Conservation (phyloP, 176 grass and related monocot genomes). For the Poa pratensis region DNA sequence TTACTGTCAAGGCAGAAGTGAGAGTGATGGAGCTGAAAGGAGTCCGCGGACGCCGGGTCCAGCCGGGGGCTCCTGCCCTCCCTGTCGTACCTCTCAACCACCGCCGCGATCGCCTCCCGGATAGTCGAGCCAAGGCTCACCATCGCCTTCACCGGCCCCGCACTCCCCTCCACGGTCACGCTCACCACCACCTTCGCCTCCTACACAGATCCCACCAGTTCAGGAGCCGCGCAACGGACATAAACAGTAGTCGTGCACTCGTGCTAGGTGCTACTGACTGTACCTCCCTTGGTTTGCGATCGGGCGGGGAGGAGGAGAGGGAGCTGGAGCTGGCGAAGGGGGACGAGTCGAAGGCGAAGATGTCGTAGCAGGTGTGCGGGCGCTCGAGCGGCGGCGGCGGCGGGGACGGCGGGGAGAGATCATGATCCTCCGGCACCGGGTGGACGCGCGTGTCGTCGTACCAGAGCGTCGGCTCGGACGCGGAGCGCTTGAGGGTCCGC, state of each 20-base stretch:
- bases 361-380: conserved; percentile 49
- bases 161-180: conserved; percentile 86
- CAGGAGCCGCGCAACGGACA: background rate
- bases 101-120: conserved; percentile 64
- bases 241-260: background rate
- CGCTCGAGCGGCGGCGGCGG: conserved; percentile 39
- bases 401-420: conserved; percentile 7
- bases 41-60: conserved; percentile 24
- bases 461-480: conserved; percentile 52
- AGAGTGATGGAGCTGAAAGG: conserved; percentile 84
- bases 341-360: conserved; percentile 34
- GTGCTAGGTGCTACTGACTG: background rate
- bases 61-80: conserved; percentile 76
- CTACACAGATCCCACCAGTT: conserved; percentile 23
- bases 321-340: conserved; percentile 22
- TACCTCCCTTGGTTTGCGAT: background rate
- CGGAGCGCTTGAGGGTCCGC: conserved; percentile 31
- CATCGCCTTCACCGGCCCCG: conserved; percentile 79
- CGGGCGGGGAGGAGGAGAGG: background rate
- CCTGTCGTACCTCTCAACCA: conserved; percentile 67
- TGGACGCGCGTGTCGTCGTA: conserved; percentile 17
- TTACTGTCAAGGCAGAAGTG: conserved; percentile 86
- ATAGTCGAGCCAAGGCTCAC: conserved; percentile 66
- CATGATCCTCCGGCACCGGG: background rate
- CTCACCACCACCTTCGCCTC: conserved; percentile 81